Conservation (phyloP, 495 filamentous ascomycete species). For the Lasiosphaeria hispida region DNA sequence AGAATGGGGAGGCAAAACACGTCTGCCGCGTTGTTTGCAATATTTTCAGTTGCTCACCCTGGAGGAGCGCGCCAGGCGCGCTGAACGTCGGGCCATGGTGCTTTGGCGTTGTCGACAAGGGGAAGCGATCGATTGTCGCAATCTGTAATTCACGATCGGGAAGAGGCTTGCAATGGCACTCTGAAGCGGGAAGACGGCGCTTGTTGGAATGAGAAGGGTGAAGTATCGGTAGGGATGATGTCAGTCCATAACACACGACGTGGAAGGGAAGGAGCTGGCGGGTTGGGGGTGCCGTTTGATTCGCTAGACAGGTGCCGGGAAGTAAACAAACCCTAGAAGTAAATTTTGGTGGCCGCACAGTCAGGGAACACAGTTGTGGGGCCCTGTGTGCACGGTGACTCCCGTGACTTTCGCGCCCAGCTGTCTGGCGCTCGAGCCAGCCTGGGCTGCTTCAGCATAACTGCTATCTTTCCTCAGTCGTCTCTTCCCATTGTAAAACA, state of each 20-base stretch:
- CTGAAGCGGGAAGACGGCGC: slow-evolving; percentile 2
- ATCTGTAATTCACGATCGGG: not conserved
- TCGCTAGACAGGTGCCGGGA: slow-evolving; percentile 17
- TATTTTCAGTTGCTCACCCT: slow-evolving; percentile 37
- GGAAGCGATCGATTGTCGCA: not conserved
- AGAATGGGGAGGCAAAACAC: no score
- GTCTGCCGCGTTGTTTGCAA: not conserved
- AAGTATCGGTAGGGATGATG: slow-evolving; percentile 25
- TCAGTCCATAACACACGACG: slow-evolving; percentile 20
- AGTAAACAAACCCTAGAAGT: slow-evolving; percentile 33
- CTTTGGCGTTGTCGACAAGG: no score
- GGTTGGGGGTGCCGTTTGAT: slow-evolving; percentile 29
- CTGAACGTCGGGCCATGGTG: slow-evolving; percentile 47
- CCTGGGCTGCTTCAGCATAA: no score
- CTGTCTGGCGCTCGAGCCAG: not conserved
- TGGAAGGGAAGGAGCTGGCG: slow-evolving; percentile 9
- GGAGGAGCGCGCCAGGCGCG: slow-evolving; percentile 44
- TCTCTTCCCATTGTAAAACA: no score
- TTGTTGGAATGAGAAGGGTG: slow-evolving; percentile 26
- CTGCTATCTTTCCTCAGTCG: no score
- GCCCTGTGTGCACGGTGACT: not conserved
- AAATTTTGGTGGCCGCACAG: slow-evolving; percentile 2
- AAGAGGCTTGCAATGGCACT: no score
- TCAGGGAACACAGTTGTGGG: not conserved
- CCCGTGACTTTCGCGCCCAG: not conserved